phyloP scores from a whole-genome alignment of 2,329 filamentous ascomycete genomes.

The Trichophyton equinum region DNA sequence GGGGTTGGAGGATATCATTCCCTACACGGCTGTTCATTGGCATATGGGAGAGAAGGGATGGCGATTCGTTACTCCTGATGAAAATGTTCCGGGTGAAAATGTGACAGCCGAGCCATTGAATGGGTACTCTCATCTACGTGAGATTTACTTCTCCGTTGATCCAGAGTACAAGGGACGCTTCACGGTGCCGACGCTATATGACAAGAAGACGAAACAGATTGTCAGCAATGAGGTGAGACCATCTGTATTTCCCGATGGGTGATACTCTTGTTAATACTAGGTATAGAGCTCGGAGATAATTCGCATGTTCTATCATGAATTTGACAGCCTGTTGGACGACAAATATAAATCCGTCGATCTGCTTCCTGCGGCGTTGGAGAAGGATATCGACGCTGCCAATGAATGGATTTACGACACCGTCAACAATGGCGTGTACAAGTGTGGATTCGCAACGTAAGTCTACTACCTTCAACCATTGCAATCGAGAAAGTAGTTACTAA shows the following conservation, averaged over 20 bases:
- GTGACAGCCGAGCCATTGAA: constrained; percentile 45
- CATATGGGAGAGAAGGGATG: constrained; percentile 67
- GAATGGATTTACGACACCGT: constrained; percentile 62
- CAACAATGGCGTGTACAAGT: constrained; percentile 42
- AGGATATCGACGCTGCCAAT: constrained; percentile 63
- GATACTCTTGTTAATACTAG: neutral
- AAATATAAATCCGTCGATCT: constrained; percentile 51
- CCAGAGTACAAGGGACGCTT: constrained; percentile 64
- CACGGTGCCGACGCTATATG: constrained; percentile 74
- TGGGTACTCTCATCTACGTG: constrained; percentile 57
- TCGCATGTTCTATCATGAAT: constrained; percentile 74
- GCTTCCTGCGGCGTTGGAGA: constrained; percentile 52
- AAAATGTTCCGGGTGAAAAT: constrained; percentile 45
- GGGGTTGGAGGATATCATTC: constrained; percentile 74
- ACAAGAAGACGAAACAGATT: constrained; percentile 57
- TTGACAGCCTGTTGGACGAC: constrained; percentile 56
- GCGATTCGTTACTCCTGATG: constrained; percentile 62
- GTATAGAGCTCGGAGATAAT: constrained; percentile 64
- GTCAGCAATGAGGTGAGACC: constrained; percentile 67
- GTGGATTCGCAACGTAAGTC: constrained; percentile 60
- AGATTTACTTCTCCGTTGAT: constrained; percentile 68
- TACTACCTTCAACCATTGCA: neutral
- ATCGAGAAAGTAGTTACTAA: neutral
- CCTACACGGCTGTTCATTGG: constrained; percentile 80
- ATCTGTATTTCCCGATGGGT: neutral